Evolutionary conservation across 768 basidiomycete genomes (phyloP).

Genomic region (Tubosaeta sp.): DNA sequence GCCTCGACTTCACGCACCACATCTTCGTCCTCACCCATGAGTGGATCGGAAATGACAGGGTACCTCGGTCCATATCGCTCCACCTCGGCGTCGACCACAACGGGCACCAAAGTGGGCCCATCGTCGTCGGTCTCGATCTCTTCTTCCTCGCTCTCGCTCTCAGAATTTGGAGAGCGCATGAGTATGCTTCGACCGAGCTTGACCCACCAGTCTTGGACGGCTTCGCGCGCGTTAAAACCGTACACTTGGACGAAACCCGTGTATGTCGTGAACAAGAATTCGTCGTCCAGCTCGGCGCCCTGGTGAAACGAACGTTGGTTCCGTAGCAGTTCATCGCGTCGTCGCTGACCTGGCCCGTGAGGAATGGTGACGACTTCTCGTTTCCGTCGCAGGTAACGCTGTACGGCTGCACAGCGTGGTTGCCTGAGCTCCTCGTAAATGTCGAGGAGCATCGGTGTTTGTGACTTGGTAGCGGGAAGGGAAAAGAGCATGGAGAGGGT

Average conservation of each 20-base stretch:
- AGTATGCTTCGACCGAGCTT: conserved; percentile 38
- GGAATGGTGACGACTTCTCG: conserved; percentile 40
- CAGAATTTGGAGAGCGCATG: neutral
- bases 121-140: neutral
- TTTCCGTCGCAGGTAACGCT: conserved; percentile 41
- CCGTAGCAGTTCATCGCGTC: conserved; percentile 38
- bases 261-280: conserved; percentile 42
- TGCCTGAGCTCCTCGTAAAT: conserved; percentile 59
- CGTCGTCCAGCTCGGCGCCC: conserved; percentile 40
- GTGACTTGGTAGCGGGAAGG: conserved; percentile 39
- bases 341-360: conserved; percentile 38
- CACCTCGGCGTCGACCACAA: conserved; percentile 12
- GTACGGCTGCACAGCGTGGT: conserved; percentile 39
- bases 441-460: conserved; percentile 46
- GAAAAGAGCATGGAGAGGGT: conserved; percentile 55
- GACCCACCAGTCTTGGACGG: conserved; percentile 61
- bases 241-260: conserved; percentile 46
- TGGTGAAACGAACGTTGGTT: conserved; percentile 26
- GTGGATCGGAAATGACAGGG: conserved; percentile 10
- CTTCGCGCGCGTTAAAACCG: conserved; percentile 47
- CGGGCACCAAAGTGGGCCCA: neutral
- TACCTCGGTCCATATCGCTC: conserved; percentile 4
- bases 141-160: neutral
- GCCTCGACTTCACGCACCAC: conserved; percentile 9
- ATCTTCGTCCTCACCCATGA: conserved; percentile 11